Evolutionary conservation across 192 early-diverging fungal species (phyloP).

Genomic region (Linnemannia hyalina): DNA sequence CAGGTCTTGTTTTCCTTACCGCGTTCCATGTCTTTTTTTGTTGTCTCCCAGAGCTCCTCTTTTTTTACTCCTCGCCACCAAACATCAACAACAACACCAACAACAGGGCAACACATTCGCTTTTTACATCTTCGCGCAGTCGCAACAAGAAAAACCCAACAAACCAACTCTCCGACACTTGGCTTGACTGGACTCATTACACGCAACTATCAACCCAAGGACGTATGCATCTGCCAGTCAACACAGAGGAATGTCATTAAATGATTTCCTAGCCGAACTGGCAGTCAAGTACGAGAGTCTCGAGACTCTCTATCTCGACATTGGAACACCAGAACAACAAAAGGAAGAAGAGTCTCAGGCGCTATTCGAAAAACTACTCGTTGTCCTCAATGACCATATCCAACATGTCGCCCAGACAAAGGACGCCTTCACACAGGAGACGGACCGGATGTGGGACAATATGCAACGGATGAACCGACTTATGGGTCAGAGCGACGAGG

Average conservation of each 20-base stretch:
- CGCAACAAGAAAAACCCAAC: background rate
- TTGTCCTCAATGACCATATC: constrained; percentile 26
- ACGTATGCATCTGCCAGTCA: constrained; percentile 4
- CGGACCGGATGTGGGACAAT: constrained; percentile 27
- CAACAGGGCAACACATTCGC: background rate
- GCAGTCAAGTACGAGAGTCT: constrained; percentile 50
- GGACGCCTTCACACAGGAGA: background rate
- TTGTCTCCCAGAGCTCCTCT: background rate
- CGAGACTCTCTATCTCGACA: constrained; percentile 32
- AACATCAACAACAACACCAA: background rate
- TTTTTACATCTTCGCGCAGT: background rate
- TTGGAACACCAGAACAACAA: constrained; percentile 35
- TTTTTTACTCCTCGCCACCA: background rate
- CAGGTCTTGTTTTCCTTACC: background rate
- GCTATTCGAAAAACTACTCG: constrained; percentile 40
- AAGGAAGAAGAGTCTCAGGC: constrained; percentile 26
- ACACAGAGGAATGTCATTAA: constrained; percentile 41
- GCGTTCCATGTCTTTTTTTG: background rate
- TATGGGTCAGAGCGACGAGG: constrained; percentile 38
- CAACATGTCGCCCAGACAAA: constrained; percentile 15
- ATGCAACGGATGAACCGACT: constrained; percentile 34
- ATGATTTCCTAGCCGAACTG: constrained; percentile 50
- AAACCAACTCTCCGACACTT: background rate
- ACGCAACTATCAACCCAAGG: background rate
- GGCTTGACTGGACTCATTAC: background rate